Base-by-base conservation (phyloP, 1,284 basidiomycete species). In the Austroboletus novae-zelandiae region DNA sequence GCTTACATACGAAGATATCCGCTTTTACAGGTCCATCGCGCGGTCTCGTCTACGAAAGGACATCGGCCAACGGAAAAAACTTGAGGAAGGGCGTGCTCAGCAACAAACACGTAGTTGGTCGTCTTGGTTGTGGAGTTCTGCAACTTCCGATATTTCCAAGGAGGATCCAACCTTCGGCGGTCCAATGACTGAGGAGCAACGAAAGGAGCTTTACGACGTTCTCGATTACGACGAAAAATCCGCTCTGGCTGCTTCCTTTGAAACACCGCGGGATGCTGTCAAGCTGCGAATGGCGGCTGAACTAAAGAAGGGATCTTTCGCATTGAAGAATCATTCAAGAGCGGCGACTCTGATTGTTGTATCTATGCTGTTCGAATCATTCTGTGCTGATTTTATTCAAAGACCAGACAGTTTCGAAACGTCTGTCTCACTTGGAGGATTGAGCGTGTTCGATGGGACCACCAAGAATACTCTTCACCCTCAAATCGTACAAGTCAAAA, bases 1-100 rank as follows among this genome's bases (percentile, higher is more conserved):
- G 65, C 77, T 99, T 11, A 80, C 84, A 1, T 99, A 98, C 64
- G 93, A 98, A 66, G 97, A 99, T 62, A 90, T 99, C 47, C 88
- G 97, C 11, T 98, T 98, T 71, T 99, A 98, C 74, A 85, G 97
- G 23, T 98, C 95, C 4, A 93, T 99, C 53, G 94, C 94, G 1
- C 85, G 94, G 9, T 94, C 91, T 8, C 86, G 88, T 58, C 75
- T 98, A 15, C 86, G 88, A 58, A 94, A 97, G 65, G 94, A 99
- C 61, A 77, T 83, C 31, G 88, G 82, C 2, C 73, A 86, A 25
- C 79, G 82, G 42, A 81, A 82, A 62, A 79, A 77, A 52, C 68
- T 90, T 9, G 87, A 92, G 61, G 81, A 83, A 45, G 87, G 91
- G 62, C 81, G 79, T 62, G 68, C 75, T 54, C 79, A 73, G 63